Evolutionary conservation across 164 flowering plant genomes (phyloP), one percentile per base, ranked within the genome.

Genomic region (Platanus orientalis): DNA sequence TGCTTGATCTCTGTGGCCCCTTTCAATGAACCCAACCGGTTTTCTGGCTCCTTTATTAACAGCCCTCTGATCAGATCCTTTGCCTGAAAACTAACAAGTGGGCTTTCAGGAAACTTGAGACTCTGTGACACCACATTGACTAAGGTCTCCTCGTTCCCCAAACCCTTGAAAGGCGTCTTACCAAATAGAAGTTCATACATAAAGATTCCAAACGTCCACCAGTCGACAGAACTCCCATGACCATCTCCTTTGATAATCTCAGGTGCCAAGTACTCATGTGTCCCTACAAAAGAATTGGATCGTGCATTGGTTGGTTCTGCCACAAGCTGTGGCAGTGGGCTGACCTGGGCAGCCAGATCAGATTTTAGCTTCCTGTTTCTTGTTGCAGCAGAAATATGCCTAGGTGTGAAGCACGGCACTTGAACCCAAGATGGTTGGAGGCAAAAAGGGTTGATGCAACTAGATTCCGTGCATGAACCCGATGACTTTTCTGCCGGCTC

Each of bases 141-240:
- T 59, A 92, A 48, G 21, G 93, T 92, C 1, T 86, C 95, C 34
- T 89, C 91, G 23, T 88, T 85, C 51, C 71, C 79, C 23, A 71
- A 44, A 26, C 96, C 96, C 63, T 85, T 88, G 80, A 90, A 92
- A 10, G 98, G 96, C 1, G 98, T 90, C 69, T 59, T 83, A 13
- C 96, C 88, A 62, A 83, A 85, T 14, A 90, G 64, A 54, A 92
- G 85, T 75, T 90, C 98, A 39, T 82, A 92, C 14, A 90, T 63
- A 57, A 92, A 86, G 44, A 92, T 84, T 10, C 98, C 98, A 28
- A 80, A 76, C 0, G 86, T 86, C 98, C 98, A 92, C 98, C 98
- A 92, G 64, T 92, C 98, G 30, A 90, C 96, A 2, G 96, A 83
- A 71, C 80, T 90, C 27, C 98, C 96, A 63, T 90, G 98, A 36